These are phyloP conservation scores for Cryptosporidium viatorum DNA, from an alignment of 169 alveolate species.

Conservation along the genomic window DNA sequence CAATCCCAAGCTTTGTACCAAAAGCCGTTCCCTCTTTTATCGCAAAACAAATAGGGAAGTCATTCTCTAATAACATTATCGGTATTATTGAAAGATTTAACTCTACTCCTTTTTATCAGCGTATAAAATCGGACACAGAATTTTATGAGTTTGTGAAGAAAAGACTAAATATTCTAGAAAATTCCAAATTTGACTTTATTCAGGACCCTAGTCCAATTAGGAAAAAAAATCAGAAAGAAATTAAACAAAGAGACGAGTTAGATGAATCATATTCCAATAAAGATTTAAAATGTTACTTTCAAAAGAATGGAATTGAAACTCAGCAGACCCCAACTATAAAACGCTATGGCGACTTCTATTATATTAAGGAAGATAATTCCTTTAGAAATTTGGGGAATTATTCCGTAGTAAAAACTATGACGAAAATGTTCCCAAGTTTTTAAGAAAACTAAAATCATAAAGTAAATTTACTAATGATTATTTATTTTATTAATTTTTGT, in stretches of 20 bases:
- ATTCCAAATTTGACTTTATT: background rate
- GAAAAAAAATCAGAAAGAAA: constrained; percentile 17
- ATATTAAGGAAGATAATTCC: background rate
- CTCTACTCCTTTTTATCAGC: constrained; percentile 50
- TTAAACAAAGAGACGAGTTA: constrained; percentile 34
- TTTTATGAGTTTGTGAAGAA: constrained; percentile 38
- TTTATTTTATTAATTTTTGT: background rate
- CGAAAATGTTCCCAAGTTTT: constrained; percentile 30
- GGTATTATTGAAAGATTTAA: constrained; percentile 42
- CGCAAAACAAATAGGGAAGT: constrained; percentile 64
- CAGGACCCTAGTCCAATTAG: constrained; percentile 29
- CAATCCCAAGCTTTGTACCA: constrained; percentile 57
- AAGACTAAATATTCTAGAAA: constrained; percentile 44
- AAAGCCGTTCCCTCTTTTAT: constrained; percentile 72
- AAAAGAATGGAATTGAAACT: background rate
- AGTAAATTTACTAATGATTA: background rate
- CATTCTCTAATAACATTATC: constrained; percentile 45
- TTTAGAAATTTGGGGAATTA: background rate
- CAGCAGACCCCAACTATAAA: background rate
- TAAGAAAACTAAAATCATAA: background rate
- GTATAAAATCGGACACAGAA: constrained; percentile 30
- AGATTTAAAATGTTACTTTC: background rate
- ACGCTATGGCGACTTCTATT: background rate
- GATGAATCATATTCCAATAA: background rate
- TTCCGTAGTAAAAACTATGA: constrained; percentile 9